Base-by-base conservation (phyloP, 257 asterid species). In the Verbena officinalis region DNA sequence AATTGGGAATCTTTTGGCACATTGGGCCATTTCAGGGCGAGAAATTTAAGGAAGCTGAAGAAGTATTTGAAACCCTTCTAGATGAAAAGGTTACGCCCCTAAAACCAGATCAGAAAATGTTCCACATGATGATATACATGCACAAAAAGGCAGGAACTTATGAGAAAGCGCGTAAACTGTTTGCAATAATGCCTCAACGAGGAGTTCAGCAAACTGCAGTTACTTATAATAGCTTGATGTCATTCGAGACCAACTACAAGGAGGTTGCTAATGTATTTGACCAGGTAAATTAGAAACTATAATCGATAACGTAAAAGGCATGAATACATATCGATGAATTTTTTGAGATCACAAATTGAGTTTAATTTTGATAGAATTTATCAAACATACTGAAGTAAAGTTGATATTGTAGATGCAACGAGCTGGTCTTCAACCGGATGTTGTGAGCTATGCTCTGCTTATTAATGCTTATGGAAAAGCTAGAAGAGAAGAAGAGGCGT, bases 61-160 rank as follows among this genome's bases (percentile, higher is more conserved):
- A 83, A 76, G 46, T 94, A 19, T 94, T 94, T 20, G 87, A 78
- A 60, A 71, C 86, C 70, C 88, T 94, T 53, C 79, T 94, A 30
- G 77, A 81, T 62, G 71, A 80, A 73, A 81, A 83, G 70, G 67
- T 33, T 30, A 79, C 95, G 42, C 87, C 92, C 62, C 75, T 94
- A n/a, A 94, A 86, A 75, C 96, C 96, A 3, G 97, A 90, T 69
- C 99, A 94, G 65, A 90, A 86, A 78, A 88, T 94, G 99, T 94
- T 88, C 79, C 97, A 94, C 88, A 90, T 94, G 95, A 86, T 94
- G 95, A 94, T 94, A 63, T 94, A 90, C 67, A 94, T 90, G 99
- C 73, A 86, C 77, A 90, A 86, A 81, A 94, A 94, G 73, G 84
- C 90, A 1, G 86, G 87, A 51, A 72, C 67, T 52, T 84, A 83